Evolutionary conservation across 2,329 filamentous ascomycete species (phyloP).

Genomic region (Keithomyces neogunnii): DNA sequence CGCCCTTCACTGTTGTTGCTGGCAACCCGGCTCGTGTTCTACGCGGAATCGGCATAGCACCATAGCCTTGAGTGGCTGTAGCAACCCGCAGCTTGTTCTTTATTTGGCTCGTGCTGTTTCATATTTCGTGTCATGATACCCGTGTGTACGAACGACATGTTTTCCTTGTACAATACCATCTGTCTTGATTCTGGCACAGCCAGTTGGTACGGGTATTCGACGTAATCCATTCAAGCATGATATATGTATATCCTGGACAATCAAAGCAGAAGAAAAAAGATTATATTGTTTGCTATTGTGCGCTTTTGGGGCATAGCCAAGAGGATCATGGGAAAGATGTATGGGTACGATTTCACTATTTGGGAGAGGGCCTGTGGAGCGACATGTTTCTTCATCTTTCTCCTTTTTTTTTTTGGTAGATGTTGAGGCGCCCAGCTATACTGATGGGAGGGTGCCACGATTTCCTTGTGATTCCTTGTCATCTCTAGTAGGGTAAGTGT

Average conservation of each 20-base stretch:
- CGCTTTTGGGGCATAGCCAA: too few relatives aligned
- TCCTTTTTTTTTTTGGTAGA: too few relatives aligned
- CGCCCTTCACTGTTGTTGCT: constrained; percentile 58
- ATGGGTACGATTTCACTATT: too few relatives aligned
- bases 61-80: constrained; percentile 11
- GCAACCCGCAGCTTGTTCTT: background rate
- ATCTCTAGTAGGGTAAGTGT: too few relatives aligned
- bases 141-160: constrained; percentile 11
- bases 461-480: too few relatives aligned
- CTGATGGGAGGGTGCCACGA: too few relatives aligned
- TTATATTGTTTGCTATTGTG: too few relatives aligned
- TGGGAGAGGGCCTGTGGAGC: too few relatives aligned
- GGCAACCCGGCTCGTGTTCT: constrained; percentile 60
- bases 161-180: constrained; percentile 13
- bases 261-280: background rate
- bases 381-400: too few relatives aligned
- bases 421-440: too few relatives aligned
- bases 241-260: background rate
- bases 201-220: background rate
- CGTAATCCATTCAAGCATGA: constrained; percentile 4
- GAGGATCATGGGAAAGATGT: too few relatives aligned
- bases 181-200: background rate
- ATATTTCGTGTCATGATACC: constrained; percentile 23
- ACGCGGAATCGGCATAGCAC: constrained; percentile 28
- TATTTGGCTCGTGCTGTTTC: background rate